These are phyloP conservation scores for Raphanus sativus DNA, from an alignment of 345 rosid species.

Conservation along the genomic window DNA sequence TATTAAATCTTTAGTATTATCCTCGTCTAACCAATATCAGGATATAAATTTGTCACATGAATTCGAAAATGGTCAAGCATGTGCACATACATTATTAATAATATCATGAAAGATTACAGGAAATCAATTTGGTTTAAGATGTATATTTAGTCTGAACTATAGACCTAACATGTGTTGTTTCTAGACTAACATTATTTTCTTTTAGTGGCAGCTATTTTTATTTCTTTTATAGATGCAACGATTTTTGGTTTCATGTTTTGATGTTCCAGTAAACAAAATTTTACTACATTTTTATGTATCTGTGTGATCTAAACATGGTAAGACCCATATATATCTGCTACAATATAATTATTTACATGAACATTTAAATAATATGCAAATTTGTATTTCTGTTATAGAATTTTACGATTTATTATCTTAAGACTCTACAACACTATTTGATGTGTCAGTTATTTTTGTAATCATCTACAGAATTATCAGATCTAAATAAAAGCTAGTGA, in stretches of 20 bases:
- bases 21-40: neutral
- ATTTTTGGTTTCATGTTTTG: neutral
- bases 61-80: neutral
- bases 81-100: neutral
- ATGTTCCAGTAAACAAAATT: neutral
- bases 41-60: neutral
- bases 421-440: neutral
- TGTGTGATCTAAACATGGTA: neutral
- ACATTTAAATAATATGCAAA: neutral
- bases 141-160: neutral
- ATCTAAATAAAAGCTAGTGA: neutral
- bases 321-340: neutral
- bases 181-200: neutral
- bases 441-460: neutral
- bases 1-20: neutral
- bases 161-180: neutral
- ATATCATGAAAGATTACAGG: neutral
- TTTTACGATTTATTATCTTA: neutral
- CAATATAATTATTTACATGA: neutral
- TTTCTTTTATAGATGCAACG: neutral
- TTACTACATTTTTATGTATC: neutral
- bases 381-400: neutral
- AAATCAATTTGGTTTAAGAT: neutral
- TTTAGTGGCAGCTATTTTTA: neutral
- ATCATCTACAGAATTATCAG: neutral